A percentile compares a stretch with the other conserved stretches of the same genome.
Conservation (phyloP, 2,329 filamentous ascomycete species). For the Neopestalotiopsis clavispora region DNA sequence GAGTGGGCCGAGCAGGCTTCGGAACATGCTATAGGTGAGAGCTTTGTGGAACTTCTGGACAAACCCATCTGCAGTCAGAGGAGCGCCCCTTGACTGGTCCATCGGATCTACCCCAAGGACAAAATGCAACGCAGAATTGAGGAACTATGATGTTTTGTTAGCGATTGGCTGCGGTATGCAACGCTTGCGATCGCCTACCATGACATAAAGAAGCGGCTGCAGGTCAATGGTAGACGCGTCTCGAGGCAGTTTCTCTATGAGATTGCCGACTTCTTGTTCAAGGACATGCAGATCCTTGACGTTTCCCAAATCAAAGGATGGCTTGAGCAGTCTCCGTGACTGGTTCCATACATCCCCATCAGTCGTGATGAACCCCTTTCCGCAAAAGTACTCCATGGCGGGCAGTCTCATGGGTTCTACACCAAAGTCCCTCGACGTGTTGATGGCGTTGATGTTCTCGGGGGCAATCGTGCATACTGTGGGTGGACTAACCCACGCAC, state of each 20-base stretch:
- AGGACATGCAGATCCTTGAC: conserved; percentile 13
- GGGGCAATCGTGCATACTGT: conserved; percentile 10
- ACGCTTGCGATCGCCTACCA: conserved; percentile 17
- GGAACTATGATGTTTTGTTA: conserved; percentile 11
- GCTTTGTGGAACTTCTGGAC: conserved; percentile 19
- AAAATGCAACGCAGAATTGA: conserved; percentile 21
- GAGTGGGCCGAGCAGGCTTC: conserved; percentile 18
- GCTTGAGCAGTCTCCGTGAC: conserved; percentile 19
- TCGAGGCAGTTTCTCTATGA: conserved; percentile 20
- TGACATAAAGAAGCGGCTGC: conserved; percentile 22
- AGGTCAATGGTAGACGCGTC: conserved; percentile 19
- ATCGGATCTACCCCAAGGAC: conserved; percentile 18
- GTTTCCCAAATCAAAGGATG: conserved; percentile 18
- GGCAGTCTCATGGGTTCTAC: conserved; percentile 19
- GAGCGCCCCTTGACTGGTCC: conserved; percentile 1
- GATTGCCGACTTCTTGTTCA: conserved; percentile 13
- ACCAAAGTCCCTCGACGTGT: conserved; percentile 19
- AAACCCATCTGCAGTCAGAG: conserved; percentile 18
- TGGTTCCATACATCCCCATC: conserved; percentile 20
- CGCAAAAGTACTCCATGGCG: conserved; percentile 18
- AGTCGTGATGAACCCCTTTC: conserved; percentile 20
- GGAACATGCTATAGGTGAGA: conserved; percentile 21
- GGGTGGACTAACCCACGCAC: conserved; percentile 10
- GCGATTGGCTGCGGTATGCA: background rate
- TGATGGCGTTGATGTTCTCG: conserved; percentile 14